A percentile compares a stretch with the other conserved stretches of the same genome.
phyloP scores from a whole-genome alignment of 2,329 filamentous ascomycete species.

The Phaeomoniella chlamydospora region DNA sequence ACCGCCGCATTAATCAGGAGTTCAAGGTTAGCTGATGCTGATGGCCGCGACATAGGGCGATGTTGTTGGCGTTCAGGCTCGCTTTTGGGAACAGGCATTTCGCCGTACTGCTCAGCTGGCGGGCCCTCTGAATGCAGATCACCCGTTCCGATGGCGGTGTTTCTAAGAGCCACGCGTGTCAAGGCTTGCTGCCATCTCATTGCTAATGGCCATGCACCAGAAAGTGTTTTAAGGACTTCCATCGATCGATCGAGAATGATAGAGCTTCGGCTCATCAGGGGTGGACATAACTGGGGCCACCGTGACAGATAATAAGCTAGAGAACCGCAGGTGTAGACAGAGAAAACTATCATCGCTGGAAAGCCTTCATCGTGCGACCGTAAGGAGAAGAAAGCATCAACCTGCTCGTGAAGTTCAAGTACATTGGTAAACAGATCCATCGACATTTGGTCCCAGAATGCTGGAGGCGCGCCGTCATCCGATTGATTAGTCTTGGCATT shows the following conservation, averaged over 20 bases:
- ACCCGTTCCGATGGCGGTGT: not conserved
- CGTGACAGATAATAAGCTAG: slow-evolving; percentile 12
- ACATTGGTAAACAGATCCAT: slow-evolving; percentile 21
- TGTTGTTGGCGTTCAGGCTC: not conserved
- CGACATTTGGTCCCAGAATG: slow-evolving; percentile 16
- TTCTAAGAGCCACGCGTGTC: not conserved
- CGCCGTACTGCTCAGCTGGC: not conserved
- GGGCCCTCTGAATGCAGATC: not conserved
- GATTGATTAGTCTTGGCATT: not conserved
- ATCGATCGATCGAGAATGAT: not conserved
- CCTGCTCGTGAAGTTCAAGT: slow-evolving; percentile 20
- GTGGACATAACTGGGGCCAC: not conserved
- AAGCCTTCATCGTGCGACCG: slow-evolving; percentile 16
- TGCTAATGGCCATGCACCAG: not conserved
- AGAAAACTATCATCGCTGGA: slow-evolving; percentile 24
- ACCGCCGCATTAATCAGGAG: not conserved
- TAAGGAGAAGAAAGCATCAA: slow-evolving; percentile 17
- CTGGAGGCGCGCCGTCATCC: slow-evolving; percentile 8
- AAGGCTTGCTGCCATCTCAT: not conserved
- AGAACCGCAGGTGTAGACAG: slow-evolving; percentile 25
- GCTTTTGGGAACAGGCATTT: not conserved
- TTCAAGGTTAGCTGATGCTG: not conserved
- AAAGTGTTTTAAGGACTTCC: not conserved
- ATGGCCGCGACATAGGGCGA: not conserved
- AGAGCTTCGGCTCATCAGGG: not conserved